Evolutionary conservation across 2,329 filamentous ascomycete genomes (phyloP).

Genomic region (Calonectria pauciramosa): DNA sequence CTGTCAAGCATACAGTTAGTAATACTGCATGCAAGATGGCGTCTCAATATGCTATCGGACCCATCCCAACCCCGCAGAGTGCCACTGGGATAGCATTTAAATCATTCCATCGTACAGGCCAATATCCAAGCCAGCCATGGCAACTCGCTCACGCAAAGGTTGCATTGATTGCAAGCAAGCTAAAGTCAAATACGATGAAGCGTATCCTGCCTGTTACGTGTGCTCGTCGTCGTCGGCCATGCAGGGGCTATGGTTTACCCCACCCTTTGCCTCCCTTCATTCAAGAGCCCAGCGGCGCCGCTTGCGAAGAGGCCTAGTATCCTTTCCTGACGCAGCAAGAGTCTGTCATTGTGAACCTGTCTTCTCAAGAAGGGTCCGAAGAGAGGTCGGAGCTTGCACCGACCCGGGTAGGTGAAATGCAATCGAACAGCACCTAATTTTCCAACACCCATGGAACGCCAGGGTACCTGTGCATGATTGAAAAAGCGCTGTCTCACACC

Average conservation of each 20-base stretch:
- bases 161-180: constrained; percentile 1
- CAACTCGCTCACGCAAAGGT: not conserved
- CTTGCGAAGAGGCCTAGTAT: not conserved
- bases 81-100: not conserved
- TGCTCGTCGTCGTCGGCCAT: not conserved
- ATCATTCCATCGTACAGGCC: not conserved
- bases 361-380: not conserved
- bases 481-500: not conserved
- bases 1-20: not conserved
- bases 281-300: not conserved
- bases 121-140: not conserved
- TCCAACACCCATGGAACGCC: not conserved
- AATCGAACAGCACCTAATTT: not conserved
- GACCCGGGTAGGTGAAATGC: not conserved
- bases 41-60: not conserved
- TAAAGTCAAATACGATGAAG: constrained; percentile 1
- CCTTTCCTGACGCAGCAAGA: not conserved
- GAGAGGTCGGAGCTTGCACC: not conserved
- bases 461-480: not conserved
- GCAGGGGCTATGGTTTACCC: not conserved
- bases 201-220: not conserved
- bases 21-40: not conserved
- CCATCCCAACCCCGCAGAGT: not conserved
- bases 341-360: not conserved
- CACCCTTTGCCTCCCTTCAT: not conserved